Conservation (phyloP, 768 basidiomycete genomes). For the Suillus spraguei region DNA sequence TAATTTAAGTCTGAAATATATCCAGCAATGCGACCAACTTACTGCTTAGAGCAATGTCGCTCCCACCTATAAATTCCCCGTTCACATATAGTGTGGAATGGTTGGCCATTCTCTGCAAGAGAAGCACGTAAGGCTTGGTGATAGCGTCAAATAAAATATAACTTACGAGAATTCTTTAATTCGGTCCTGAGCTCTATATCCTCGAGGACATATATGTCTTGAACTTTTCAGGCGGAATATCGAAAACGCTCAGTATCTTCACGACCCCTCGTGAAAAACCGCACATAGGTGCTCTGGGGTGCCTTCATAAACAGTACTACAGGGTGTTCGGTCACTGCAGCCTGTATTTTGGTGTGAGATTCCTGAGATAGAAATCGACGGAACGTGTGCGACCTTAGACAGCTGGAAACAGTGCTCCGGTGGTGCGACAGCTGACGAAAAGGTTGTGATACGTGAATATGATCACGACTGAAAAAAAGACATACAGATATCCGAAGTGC, state of each 20-base stretch:
- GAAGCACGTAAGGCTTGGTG: background rate
- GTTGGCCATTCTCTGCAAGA: slow-evolving; percentile 91
- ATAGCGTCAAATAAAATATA: background rate
- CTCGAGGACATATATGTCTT: slow-evolving; percentile 87
- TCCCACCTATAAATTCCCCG: slow-evolving; percentile 96
- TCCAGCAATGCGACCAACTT: slow-evolving; percentile 37
- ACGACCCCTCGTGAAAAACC: slow-evolving; percentile 95
- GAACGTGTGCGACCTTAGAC: slow-evolving; percentile 4
- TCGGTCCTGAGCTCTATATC: slow-evolving; percentile 78
- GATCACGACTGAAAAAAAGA: slow-evolving; percentile 8
- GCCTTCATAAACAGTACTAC: slow-evolving; percentile 98
- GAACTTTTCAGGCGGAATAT: slow-evolving; percentile 78
- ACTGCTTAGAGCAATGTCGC: slow-evolving; percentile 93
- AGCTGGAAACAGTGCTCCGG: slow-evolving; percentile 31
- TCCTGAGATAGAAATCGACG: slow-evolving; percentile 65
- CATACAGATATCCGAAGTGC: slow-evolving; percentile 49
- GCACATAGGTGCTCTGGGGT: slow-evolving; percentile 86
- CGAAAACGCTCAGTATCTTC: slow-evolving; percentile 85
- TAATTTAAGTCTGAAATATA: slow-evolving; percentile 8
- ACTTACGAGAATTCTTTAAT: slow-evolving; percentile 98
- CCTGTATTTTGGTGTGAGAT: slow-evolving; percentile 61
- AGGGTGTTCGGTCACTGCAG: slow-evolving; percentile 73
- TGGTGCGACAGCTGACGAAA: slow-evolving; percentile 34
- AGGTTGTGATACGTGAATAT: slow-evolving; percentile 1
- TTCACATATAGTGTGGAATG: slow-evolving; percentile 94